These are phyloP conservation scores for Lithohypha guttulata DNA, from an alignment of 2,329 filamentous ascomycete genomes.

Conservation along the genomic window DNA sequence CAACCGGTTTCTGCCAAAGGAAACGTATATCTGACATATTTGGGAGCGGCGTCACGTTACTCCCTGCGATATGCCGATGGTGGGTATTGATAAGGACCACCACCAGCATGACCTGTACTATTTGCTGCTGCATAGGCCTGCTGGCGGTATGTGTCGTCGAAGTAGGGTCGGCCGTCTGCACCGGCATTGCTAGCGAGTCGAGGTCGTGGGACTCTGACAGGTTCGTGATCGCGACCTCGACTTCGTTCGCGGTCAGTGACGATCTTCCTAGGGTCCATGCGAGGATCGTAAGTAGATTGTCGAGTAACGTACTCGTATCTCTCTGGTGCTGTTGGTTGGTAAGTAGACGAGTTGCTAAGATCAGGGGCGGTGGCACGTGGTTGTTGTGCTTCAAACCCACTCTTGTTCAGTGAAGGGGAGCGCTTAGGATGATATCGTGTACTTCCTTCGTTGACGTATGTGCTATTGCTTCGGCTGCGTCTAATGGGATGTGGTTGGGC, in stretches of 20 bases:
- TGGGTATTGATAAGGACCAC: slow-evolving; percentile 6
- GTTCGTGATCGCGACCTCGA: neutral
- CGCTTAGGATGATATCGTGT: slow-evolving; percentile 4
- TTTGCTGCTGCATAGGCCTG: neutral
- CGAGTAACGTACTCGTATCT: slow-evolving; percentile 1
- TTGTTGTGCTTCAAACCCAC: neutral
- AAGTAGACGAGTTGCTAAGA: neutral
- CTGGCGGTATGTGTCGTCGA: slow-evolving; percentile 1
- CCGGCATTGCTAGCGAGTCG: neutral
- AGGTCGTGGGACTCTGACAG: neutral
- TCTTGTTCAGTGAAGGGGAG: slow-evolving; percentile 3
- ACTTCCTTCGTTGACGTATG: neutral
- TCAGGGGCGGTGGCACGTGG: neutral
- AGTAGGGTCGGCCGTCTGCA: neutral
- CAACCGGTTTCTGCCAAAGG: too few species aligned
- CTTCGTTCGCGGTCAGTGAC: slow-evolving; percentile 2
- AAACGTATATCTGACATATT: too few species aligned
- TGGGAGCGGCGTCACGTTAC: too few species aligned
- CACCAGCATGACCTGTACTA: neutral
- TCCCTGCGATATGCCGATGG: slow-evolving; percentile 6
- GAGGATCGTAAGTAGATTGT: slow-evolving; percentile 2
- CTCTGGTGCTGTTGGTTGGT: neutral
- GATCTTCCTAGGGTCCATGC: slow-evolving; percentile 3
- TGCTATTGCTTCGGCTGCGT: slow-evolving; percentile 12
- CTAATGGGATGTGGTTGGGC: slow-evolving; percentile 12